A percentile compares a stretch with the other conserved stretches of the same genome.
These are phyloP conservation scores for Rhodamnia rubescens DNA, from an alignment of 345 rosid species.

Conservation along the genomic window DNA sequence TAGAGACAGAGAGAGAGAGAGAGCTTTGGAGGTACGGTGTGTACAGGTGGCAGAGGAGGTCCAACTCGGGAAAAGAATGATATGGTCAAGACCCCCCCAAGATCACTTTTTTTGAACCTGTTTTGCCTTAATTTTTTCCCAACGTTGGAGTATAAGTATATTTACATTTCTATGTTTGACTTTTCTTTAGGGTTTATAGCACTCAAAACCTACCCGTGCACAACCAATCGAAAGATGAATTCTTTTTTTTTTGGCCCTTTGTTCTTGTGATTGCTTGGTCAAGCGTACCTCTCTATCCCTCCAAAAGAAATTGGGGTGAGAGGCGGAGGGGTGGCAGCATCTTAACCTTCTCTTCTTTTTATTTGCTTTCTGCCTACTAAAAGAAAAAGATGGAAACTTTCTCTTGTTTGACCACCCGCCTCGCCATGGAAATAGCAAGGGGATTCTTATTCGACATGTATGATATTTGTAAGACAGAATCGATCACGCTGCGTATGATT, in stretches of 20 bases:
- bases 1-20: neutral
- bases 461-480: neutral
- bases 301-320: neutral
- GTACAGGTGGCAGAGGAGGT: neutral
- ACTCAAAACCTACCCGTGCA: neutral
- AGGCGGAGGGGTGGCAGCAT: neutral
- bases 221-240: neutral
- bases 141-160: neutral
- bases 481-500: neutral
- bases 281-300: neutral
- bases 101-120: neutral
- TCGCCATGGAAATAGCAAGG: neutral
- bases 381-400: neutral
- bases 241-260: neutral
- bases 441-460: neutral
- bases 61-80: slow-evolving; percentile 29
- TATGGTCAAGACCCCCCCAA: neutral
- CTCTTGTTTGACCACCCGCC: neutral
- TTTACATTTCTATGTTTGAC: neutral
- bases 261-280: neutral
- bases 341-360: neutral
- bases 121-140: neutral
- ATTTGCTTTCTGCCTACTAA: neutral
- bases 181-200: neutral
- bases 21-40: neutral